Conservation (phyloP, 2,329 filamentous ascomycete genomes). For the Alternaria sp. region DNA sequence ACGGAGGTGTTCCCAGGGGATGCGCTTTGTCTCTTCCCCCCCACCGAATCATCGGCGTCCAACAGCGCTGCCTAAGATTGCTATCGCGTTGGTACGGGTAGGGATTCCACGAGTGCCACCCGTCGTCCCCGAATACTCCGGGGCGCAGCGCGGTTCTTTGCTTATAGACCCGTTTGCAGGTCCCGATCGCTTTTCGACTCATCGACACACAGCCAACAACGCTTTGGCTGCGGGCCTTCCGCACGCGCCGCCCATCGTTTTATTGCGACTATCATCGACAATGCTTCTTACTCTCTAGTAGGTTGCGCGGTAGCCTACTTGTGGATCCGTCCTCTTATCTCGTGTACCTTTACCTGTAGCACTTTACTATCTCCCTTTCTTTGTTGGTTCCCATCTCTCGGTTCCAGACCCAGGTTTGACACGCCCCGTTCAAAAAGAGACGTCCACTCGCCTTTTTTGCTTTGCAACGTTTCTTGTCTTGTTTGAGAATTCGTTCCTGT, state of each 20-base stretch:
- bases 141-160: constrained; percentile 15
- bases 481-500: constrained; percentile 9
- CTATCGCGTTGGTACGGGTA: constrained; percentile 1
- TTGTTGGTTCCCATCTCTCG: constrained; percentile 11
- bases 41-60: constrained; percentile 23
- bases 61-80: constrained; percentile 16
- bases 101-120: constrained; percentile 21
- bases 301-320: constrained; percentile 14
- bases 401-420: constrained; percentile 5
- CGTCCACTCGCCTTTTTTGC: neutral
- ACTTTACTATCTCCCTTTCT: constrained; percentile 14
- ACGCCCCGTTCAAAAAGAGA: constrained; percentile 1
- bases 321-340: constrained; percentile 15
- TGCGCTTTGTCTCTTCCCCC: constrained; percentile 8
- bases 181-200: constrained; percentile 20
- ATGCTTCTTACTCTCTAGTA: constrained; percentile 20
- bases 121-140: constrained; percentile 11
- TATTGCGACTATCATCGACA: constrained; percentile 6
- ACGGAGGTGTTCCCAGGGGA: constrained; percentile 1
- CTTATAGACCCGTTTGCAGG: constrained; percentile 21
- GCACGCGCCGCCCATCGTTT: constrained; percentile 17
- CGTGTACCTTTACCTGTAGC: constrained; percentile 22
- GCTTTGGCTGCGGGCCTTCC: constrained; percentile 21
- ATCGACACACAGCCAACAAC: constrained; percentile 11
- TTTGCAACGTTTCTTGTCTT: neutral